phyloP scores from a whole-genome alignment of 106 monocot genomes.

The Gastrodia elata region DNA sequence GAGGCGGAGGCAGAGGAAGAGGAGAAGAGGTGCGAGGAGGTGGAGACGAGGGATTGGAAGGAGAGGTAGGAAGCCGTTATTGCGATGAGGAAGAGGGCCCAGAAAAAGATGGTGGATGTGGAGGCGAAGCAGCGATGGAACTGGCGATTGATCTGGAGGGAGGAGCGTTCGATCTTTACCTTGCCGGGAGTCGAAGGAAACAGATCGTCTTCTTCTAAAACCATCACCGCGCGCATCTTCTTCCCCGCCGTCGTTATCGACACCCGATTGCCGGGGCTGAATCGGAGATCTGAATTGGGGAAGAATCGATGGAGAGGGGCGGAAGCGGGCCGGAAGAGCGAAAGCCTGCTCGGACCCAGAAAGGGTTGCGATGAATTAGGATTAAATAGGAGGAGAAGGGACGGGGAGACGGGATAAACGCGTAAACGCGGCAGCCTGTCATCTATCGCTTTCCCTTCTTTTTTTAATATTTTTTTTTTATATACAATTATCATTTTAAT shows the following conservation, averaged over 20 bases:
- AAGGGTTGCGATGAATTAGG: neutral
- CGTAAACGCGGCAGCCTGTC: neutral
- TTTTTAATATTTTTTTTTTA: no score
- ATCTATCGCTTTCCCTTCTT: neutral
- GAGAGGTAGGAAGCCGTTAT: constrained; percentile 28
- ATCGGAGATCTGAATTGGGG: neutral
- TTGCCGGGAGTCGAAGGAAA: constrained; percentile 43
- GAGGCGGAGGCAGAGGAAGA: constrained; percentile 10
- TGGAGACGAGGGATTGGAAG: constrained; percentile 27
- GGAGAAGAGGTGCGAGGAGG: constrained; percentile 17
- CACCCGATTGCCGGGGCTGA: neutral
- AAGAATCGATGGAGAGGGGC: neutral
- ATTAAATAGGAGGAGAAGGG: neutral
- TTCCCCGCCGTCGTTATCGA: neutral
- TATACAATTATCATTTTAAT: no score
- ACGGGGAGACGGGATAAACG: neutral
- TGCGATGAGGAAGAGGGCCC: constrained; percentile 27
- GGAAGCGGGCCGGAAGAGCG: neutral
- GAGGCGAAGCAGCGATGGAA: constrained; percentile 42
- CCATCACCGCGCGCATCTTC: constrained; percentile 21
- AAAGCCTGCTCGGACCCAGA: constrained; percentile 8
- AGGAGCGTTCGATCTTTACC: constrained; percentile 30
- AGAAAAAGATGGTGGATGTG: constrained; percentile 31
- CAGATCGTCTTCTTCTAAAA: constrained; percentile 25
- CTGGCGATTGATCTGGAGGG: constrained; percentile 24